Conservation (phyloP, 495 filamentous ascomycete genomes). For the Hyaloscypha variabilis region DNA sequence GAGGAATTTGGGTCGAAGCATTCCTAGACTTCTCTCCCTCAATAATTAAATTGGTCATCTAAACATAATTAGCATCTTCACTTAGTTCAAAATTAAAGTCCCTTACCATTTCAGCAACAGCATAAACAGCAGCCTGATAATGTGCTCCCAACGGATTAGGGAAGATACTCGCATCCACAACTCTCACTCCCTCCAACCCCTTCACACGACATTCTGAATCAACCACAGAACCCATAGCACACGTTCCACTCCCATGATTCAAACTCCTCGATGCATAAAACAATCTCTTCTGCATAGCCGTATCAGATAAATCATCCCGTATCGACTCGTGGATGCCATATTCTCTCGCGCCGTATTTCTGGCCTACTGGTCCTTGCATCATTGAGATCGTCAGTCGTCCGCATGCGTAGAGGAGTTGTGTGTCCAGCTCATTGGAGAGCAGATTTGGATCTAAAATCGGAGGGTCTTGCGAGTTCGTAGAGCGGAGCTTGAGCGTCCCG, state of each 20-base stretch:
- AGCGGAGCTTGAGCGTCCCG: slow-evolving; percentile 43
- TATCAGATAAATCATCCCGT: slow-evolving; percentile 1
- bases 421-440: slow-evolving; percentile 37
- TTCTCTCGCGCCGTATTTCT: slow-evolving; percentile 4
- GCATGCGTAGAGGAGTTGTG: not conserved
- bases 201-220: slow-evolving; percentile 15
- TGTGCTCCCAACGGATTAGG: slow-evolving; percentile 11
- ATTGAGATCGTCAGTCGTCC: not conserved
- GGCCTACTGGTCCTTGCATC: slow-evolving; percentile 4
- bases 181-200: slow-evolving; percentile 9
- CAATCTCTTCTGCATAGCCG: not conserved
- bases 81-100: not conserved
- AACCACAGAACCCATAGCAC: slow-evolving; percentile 16
- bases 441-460: slow-evolving; percentile 49
- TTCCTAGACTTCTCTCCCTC: too few species aligned
- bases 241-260: slow-evolving; percentile 12
- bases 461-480: slow-evolving; percentile 30
- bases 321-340: slow-evolving; percentile 3
- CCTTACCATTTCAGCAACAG: slow-evolving; percentile 13
- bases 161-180: slow-evolving; percentile 16
- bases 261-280: slow-evolving; percentile 4
- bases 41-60: not conserved
- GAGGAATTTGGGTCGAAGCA: too few species aligned
- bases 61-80: not conserved
- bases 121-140: slow-evolving; percentile 22